phyloP scores from a whole-genome alignment of 1,284 basidiomycete genomes.

The Coniferiporia weirii region DNA sequence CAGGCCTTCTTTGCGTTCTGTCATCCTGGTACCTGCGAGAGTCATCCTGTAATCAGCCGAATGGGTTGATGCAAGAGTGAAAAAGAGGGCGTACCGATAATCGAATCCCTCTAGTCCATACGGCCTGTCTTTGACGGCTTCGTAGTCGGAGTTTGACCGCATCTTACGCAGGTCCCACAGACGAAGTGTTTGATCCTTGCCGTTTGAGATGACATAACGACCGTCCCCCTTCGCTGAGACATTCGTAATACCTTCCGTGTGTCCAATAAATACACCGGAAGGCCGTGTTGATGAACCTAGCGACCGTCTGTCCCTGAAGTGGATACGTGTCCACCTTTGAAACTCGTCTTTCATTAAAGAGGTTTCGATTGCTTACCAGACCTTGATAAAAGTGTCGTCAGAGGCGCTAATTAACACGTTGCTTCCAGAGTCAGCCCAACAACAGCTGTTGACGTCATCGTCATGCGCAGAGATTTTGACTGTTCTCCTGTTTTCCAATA shows the following conservation, averaged over 20 bases:
- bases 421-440: constrained; percentile 88
- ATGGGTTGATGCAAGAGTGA: constrained; percentile 7
- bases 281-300: constrained; percentile 76
- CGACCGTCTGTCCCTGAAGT: constrained; percentile 82
- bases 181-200: constrained; percentile 91
- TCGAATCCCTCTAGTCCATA: constrained; percentile 74
- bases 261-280: constrained; percentile 89
- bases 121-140: constrained; percentile 41
- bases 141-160: constrained; percentile 70
- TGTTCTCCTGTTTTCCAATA: constrained; percentile 72
- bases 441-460: constrained; percentile 94
- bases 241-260: constrained; percentile 92
- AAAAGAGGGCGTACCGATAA: constrained; percentile 54
- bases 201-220: constrained; percentile 94
- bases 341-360: constrained; percentile 1
- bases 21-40: constrained; percentile 57
- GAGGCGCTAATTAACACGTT: constrained; percentile 93
- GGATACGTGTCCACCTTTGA: neutral
- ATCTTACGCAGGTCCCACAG: constrained; percentile 96
- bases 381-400: constrained; percentile 91
- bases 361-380: constrained; percentile 60
- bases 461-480: constrained; percentile 82
- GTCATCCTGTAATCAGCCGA: constrained; percentile 9
- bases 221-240: constrained; percentile 90
- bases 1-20: constrained; percentile 52